Conservation (phyloP, 1,139 yeast genomes). For the Geotrichum histeridarum region DNA sequence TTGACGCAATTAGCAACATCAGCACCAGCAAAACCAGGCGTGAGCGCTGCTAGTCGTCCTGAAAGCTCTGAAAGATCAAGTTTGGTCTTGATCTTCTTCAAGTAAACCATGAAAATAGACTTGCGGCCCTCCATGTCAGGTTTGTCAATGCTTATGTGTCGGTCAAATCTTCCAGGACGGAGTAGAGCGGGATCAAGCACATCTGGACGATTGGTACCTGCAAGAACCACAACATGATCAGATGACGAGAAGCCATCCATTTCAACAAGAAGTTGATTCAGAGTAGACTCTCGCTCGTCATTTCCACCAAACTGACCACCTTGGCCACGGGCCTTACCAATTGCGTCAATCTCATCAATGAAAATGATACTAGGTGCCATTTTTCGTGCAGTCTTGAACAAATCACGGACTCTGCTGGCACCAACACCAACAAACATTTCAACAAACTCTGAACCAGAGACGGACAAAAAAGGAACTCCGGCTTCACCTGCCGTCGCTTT, state of each 20-base stretch:
- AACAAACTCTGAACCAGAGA: constrained; percentile 96
- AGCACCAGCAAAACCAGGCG: constrained; percentile 98
- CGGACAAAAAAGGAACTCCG: constrained; percentile 90
- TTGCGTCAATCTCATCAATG: constrained; percentile 97
- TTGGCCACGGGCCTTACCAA: constrained; percentile 87
- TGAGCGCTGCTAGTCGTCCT: constrained; percentile 86
- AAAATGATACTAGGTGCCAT: constrained; percentile 92
- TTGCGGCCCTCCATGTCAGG: constrained; percentile 93
- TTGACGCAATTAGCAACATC: constrained; percentile 96
- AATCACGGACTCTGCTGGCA: constrained; percentile 92
- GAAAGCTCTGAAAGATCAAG: constrained; percentile 53
- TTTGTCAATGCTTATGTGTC: constrained; percentile 84
- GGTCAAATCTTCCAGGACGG: constrained; percentile 96
- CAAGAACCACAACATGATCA: constrained; percentile 92
- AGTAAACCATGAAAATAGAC: constrained; percentile 81
- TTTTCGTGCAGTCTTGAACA: constrained; percentile 85
- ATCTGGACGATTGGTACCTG: constrained; percentile 95
- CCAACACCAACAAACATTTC: constrained; percentile 99
- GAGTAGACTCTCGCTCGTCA: constrained; percentile 94
- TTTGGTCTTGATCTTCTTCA: constrained; percentile 58
- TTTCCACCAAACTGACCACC: constrained; percentile 81
- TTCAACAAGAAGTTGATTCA: constrained; percentile 90
- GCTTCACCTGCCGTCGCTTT: constrained; percentile 99
- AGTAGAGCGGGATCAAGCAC: constrained; percentile 84
- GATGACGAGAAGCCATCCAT: constrained; percentile 92